Evolutionary conservation across 345 rosid species (phyloP).

Genomic region (Murraya koenigii): DNA sequence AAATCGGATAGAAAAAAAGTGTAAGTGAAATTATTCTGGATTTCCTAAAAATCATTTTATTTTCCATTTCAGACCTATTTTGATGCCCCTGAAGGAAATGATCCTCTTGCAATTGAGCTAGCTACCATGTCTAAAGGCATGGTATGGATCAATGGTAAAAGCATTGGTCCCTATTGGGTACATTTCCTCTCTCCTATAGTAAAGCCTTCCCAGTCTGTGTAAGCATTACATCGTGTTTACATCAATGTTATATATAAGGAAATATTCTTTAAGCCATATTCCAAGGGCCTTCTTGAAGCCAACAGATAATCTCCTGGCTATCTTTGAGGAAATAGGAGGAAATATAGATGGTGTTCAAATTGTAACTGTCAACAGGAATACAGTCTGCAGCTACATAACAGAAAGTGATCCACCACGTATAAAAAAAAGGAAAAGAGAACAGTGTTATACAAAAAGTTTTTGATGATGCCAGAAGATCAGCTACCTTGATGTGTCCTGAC

Average conservation of each 20-base stretch:
- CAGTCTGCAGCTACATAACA: conserved; percentile 38
- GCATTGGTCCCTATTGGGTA: conserved; percentile 51
- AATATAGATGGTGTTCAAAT: conserved; percentile 32
- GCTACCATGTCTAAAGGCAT: conserved; percentile 44
- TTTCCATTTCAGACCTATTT: conserved; percentile 30
- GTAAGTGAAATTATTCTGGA: background rate
- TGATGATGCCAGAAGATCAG: conserved; percentile 23
- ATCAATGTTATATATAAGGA: background rate
- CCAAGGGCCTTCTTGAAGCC: conserved; percentile 35
- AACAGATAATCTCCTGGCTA: conserved; percentile 35
- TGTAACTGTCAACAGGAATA: conserved; percentile 35
- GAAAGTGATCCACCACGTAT: conserved; percentile 28
- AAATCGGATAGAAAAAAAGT: too few relatives aligned
- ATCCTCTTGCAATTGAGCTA: conserved; percentile 36
- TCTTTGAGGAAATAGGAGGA: conserved; percentile 40
- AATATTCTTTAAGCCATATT: conserved; percentile 24
- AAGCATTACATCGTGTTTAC: conserved; percentile 8
- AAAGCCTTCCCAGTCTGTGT: conserved; percentile 42
- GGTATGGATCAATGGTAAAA: conserved; percentile 50
- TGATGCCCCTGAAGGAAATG: conserved; percentile 39
- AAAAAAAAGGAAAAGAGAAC: conserved; percentile 30
- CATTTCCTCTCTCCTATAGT: conserved; percentile 37
- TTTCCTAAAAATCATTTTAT: background rate
- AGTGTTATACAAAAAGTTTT: conserved; percentile 14
- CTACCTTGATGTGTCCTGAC: conserved; percentile 28